Conservation (phyloP, 148 eudicot genomes). For the Gaultheria prostrata region DNA sequence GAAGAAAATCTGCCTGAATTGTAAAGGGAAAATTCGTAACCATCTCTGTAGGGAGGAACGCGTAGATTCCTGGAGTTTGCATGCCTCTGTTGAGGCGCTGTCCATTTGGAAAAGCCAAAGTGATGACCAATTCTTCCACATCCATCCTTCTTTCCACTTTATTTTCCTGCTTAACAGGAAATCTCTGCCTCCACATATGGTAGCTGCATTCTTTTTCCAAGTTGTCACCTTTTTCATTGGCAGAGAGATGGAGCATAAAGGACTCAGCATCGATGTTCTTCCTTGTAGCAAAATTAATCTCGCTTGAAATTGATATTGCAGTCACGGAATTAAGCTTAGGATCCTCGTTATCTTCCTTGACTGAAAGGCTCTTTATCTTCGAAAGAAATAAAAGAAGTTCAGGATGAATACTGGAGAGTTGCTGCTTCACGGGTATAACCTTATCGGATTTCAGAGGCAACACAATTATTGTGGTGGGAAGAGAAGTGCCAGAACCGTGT, state of each 20-base stretch:
- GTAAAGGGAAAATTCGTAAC: slow-evolving; percentile 70
- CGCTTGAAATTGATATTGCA: slow-evolving; percentile 57
- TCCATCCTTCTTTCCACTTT: slow-evolving; percentile 58
- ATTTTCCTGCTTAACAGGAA: slow-evolving; percentile 45
- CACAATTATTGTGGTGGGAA: slow-evolving; percentile 61
- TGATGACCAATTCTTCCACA: slow-evolving; percentile 61
- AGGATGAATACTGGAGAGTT: slow-evolving; percentile 70
- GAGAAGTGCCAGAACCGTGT: slow-evolving; percentile 37
- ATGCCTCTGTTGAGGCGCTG: slow-evolving; percentile 52
- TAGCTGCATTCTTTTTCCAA: slow-evolving; percentile 47
- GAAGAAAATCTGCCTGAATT: slow-evolving; percentile 69
- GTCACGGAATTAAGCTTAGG: slow-evolving; percentile 37
- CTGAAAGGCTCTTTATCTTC: slow-evolving; percentile 53
- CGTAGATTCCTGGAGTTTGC: slow-evolving; percentile 50
- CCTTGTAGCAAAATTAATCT: slow-evolving; percentile 33
- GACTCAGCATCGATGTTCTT: slow-evolving; percentile 63
- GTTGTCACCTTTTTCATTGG: slow-evolving; percentile 31
- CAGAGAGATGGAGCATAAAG: slow-evolving; percentile 44
- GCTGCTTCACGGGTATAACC: slow-evolving; percentile 55
- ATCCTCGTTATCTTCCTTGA: slow-evolving; percentile 51
- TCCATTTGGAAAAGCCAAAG: slow-evolving; percentile 67
- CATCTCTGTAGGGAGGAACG: slow-evolving; percentile 71
- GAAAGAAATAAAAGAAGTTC: slow-evolving; percentile 65
- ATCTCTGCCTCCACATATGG: slow-evolving; percentile 73
- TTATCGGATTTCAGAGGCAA: slow-evolving; percentile 65